Percentiles rank a stretch among this genome's conserved stretches.
Conservation (phyloP, 1,139 yeast species). For the Hanseniaspora sp. region DNA sequence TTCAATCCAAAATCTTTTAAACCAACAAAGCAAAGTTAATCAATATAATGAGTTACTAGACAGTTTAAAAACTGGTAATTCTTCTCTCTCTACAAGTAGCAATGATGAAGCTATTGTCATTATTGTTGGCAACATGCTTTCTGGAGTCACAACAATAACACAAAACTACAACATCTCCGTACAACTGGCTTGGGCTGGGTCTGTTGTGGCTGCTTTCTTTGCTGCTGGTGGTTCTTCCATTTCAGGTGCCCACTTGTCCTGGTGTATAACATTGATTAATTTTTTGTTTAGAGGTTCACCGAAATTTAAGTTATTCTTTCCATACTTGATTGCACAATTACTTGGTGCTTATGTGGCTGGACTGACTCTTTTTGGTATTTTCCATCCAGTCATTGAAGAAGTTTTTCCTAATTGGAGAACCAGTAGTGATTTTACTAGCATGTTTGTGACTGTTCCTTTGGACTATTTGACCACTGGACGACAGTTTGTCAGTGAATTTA, state of each 20-base stretch:
- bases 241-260: constrained; percentile 39
- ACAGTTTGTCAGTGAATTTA: constrained; percentile 38
- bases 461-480: constrained; percentile 34
- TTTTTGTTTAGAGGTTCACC: constrained; percentile 37
- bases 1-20: constrained; percentile 32
- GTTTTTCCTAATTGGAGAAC: constrained; percentile 25
- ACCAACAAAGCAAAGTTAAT: constrained; percentile 7
- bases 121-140: neutral
- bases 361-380: constrained; percentile 32
- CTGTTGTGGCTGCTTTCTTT: constrained; percentile 39
- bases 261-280: constrained; percentile 34
- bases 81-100: neutral
- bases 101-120: neutral
- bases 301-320: constrained; percentile 30
- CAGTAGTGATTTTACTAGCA: constrained; percentile 27
- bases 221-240: constrained; percentile 35
- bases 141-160: constrained; percentile 1
- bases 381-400: constrained; percentile 25
- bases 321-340: constrained; percentile 34
- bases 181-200: constrained; percentile 36
- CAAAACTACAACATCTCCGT: constrained; percentile 4
- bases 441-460: constrained; percentile 39
- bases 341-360: constrained; percentile 36
- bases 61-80: neutral
- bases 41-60: neutral